These are phyloP conservation scores for Dillenia turbinata DNA, from an alignment of 164 flowering plant species.

Conservation along the genomic window DNA sequence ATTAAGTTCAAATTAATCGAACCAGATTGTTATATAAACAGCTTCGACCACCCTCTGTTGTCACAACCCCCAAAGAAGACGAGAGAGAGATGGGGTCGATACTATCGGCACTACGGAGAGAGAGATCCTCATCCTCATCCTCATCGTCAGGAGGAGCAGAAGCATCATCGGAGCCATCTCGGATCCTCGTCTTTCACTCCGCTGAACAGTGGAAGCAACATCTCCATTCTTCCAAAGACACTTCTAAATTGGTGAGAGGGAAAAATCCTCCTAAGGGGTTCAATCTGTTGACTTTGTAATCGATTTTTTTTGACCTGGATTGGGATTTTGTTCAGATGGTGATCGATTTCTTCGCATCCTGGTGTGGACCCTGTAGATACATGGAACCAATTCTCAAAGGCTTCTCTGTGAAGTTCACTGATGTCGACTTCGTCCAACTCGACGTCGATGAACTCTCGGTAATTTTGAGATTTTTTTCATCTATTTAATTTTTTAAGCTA, in stretches of 20 bases:
- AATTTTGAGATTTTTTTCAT: conserved; percentile 7
- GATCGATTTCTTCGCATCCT: conserved; percentile 73
- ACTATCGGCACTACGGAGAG: conserved; percentile 23
- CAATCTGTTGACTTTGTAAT: not conserved
- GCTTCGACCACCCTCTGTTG: no score
- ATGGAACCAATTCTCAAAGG: conserved; percentile 53
- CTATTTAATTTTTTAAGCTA: not conserved
- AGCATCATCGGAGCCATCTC: conserved; percentile 23
- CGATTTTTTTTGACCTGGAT: not conserved
- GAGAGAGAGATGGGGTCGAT: conserved; percentile 28
- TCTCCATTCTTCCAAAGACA: conserved; percentile 38
- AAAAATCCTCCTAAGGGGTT: not conserved
- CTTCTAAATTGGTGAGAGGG: conserved; percentile 39
- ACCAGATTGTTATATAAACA: no score
- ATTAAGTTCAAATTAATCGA: no score
- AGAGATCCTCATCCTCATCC: not conserved
- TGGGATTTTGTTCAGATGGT: conserved; percentile 27
- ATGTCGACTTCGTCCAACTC: conserved; percentile 63
- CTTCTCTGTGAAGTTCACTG: conserved; percentile 48
- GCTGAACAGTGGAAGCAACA: conserved; percentile 56
- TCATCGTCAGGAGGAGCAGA: not conserved
- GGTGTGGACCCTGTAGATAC: conserved; percentile 87
- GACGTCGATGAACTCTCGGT: conserved; percentile 80
- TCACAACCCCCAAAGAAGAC: no score
- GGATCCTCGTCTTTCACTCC: conserved; percentile 46